A percentile compares a stretch with the other conserved stretches of the same genome.
These are phyloP conservation scores for Talaromyces sp. DNA, from an alignment of 2,329 filamentous ascomycete genomes.

Conservation along the genomic window DNA sequence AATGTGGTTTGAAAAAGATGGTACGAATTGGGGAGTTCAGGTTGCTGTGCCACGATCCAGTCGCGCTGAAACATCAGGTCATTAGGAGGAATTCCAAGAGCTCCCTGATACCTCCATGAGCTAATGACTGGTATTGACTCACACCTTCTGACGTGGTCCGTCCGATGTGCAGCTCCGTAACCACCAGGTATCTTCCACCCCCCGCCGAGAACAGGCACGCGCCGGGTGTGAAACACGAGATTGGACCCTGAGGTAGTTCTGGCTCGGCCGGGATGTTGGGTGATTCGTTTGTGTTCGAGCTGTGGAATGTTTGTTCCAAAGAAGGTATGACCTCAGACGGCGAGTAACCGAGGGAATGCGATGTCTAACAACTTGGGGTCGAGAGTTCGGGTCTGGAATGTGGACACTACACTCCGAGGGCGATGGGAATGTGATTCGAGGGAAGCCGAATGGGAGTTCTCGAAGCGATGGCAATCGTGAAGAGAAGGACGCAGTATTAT, in stretches of 20 bases:
- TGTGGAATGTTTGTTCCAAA: constrained; percentile 18
- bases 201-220: constrained; percentile 19
- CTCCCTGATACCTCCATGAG: constrained; percentile 20
- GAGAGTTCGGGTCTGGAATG: constrained; percentile 12
- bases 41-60: constrained; percentile 14
- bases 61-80: constrained; percentile 28
- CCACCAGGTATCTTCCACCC: constrained; percentile 11
- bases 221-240: constrained; percentile 18
- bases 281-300: not conserved
- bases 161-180: constrained; percentile 6
- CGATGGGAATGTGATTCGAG: constrained; percentile 10
- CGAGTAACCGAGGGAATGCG: constrained; percentile 6
- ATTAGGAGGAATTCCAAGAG: constrained; percentile 24
- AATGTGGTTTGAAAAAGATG: constrained; percentile 4
- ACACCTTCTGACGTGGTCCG: constrained; percentile 12
- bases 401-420: not conserved
- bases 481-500: not conserved
- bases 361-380: not conserved
- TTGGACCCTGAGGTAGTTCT: not conserved
- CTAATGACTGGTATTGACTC: constrained; percentile 13
- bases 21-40: not conserved
- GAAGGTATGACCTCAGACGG: constrained; percentile 2
- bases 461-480: not conserved
- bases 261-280: not conserved
- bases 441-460: not conserved